phyloP scores from a whole-genome alignment of 2,329 filamentous ascomycete genomes.

The Falciphora oryzae region DNA sequence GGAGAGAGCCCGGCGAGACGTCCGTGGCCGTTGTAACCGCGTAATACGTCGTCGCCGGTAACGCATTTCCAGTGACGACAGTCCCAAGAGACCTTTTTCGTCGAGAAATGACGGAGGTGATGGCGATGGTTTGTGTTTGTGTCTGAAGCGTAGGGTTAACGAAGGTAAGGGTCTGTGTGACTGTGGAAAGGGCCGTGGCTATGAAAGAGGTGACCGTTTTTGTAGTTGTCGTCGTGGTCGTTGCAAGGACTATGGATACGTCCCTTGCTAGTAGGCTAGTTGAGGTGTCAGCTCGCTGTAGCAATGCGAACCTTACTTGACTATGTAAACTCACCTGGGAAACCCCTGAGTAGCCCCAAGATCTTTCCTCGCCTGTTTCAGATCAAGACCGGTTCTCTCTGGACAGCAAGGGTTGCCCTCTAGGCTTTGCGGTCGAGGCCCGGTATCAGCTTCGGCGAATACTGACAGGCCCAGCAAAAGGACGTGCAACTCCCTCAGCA shows the following conservation, averaged over 20 bases:
- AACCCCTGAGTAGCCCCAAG: accelerated
- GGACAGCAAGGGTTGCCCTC: background rate
- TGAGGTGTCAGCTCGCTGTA: background rate
- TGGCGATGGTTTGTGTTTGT: slow-evolving; percentile 18
- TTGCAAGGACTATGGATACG: slow-evolving; percentile 14
- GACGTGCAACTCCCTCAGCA: slow-evolving; percentile 17
- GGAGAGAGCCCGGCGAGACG: background rate
- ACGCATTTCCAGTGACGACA: background rate
- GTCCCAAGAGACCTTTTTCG: background rate
- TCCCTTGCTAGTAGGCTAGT: background rate
- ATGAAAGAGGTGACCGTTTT: slow-evolving; percentile 16
- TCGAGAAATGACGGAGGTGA: slow-evolving; percentile 14
- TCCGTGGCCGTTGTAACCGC: background rate
- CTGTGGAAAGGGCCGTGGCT: slow-evolving; percentile 15
- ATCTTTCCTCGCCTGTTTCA: background rate
- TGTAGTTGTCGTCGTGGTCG: slow-evolving; percentile 17
- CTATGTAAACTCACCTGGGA: background rate
- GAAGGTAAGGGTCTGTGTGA: slow-evolving; percentile 21
- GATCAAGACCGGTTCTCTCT: background rate
- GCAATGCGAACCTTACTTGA: background rate
- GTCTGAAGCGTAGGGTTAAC: slow-evolving; percentile 19
- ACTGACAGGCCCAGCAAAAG: slow-evolving; percentile 17
- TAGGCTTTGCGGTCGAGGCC: background rate
- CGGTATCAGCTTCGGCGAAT: slow-evolving; percentile 1
- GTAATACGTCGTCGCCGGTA: background rate